These are phyloP conservation scores for Podaxis sp. DNA, from an alignment of 768 basidiomycete species.

Conservation along the genomic window DNA sequence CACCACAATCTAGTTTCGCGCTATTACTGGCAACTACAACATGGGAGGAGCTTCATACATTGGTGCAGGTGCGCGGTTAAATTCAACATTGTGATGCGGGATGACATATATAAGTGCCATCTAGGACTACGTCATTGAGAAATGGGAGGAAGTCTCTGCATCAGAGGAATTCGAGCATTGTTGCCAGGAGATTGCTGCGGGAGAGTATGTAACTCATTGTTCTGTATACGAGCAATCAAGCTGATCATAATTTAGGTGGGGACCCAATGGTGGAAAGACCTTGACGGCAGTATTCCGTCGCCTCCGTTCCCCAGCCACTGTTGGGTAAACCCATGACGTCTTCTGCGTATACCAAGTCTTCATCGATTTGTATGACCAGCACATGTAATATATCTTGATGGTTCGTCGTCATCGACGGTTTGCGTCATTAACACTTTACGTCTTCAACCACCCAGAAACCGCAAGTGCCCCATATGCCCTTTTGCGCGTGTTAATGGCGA, in stretches of 20 bases:
- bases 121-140: constrained; percentile 74
- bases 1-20: constrained; percentile 64
- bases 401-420: not conserved
- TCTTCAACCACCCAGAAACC: constrained; percentile 35
- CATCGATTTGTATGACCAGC: constrained; percentile 6
- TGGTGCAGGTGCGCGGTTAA: constrained; percentile 53
- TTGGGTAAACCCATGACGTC: constrained; percentile 17
- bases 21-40: constrained; percentile 65
- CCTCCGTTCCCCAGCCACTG: constrained; percentile 53
- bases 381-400: constrained; percentile 11
- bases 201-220: constrained; percentile 53
- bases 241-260: constrained; percentile 50
- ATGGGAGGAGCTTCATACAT: constrained; percentile 62
- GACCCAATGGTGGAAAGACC: constrained; percentile 67
- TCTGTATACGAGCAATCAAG: constrained; percentile 3
- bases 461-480: constrained; percentile 34
- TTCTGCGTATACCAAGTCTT: not conserved
- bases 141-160: constrained; percentile 68
- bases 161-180: constrained; percentile 68
- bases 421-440: constrained; percentile 21
- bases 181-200: constrained; percentile 69
- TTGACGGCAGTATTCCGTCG: constrained; percentile 66
- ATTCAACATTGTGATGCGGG: constrained; percentile 15
- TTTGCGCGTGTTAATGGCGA: constrained; percentile 14
- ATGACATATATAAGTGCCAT: constrained; percentile 8